phyloP scores from a whole-genome alignment of 305 asterid species.

The Fraxinus latifolia region DNA sequence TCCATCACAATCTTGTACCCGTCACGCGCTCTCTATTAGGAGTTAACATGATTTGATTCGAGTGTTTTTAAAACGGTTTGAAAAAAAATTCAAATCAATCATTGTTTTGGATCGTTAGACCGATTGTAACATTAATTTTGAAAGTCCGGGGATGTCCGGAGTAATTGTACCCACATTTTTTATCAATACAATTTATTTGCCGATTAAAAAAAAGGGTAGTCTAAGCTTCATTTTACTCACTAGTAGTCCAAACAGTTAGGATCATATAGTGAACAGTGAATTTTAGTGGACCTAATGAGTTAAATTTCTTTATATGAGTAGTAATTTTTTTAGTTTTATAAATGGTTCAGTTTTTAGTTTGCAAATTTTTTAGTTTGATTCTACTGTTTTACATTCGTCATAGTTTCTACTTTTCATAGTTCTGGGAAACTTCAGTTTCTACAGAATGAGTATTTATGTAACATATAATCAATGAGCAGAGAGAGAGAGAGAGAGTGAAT shows the following conservation, averaged over 20 bases:
- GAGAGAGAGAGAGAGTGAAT: constrained; percentile 2
- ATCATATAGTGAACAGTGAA: background rate
- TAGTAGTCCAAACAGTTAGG: background rate
- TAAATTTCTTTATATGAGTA: background rate
- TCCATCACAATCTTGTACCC: background rate
- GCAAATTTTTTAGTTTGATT: background rate
- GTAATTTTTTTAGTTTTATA: background rate
- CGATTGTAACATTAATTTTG: too few species aligned
- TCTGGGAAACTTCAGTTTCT: background rate
- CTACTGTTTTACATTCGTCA: background rate
- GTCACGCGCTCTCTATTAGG: background rate
- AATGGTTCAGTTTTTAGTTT: too few species aligned
- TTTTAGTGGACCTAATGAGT: background rate
- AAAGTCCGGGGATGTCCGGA: too few species aligned
- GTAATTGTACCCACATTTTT: too few species aligned
- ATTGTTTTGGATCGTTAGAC: too few species aligned
- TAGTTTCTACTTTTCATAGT: background rate
- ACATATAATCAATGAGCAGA: constrained; percentile 1
- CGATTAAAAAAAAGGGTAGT: too few species aligned
- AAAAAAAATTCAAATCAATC: too few species aligned
- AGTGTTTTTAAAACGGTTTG: background rate
- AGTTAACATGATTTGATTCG: background rate
- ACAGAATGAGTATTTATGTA: constrained; percentile 6
- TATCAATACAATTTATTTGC: too few species aligned
- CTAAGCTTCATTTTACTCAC: background rate